Base-by-base conservation (phyloP, 345 rosid species). In the Melastoma malabathricum region DNA sequence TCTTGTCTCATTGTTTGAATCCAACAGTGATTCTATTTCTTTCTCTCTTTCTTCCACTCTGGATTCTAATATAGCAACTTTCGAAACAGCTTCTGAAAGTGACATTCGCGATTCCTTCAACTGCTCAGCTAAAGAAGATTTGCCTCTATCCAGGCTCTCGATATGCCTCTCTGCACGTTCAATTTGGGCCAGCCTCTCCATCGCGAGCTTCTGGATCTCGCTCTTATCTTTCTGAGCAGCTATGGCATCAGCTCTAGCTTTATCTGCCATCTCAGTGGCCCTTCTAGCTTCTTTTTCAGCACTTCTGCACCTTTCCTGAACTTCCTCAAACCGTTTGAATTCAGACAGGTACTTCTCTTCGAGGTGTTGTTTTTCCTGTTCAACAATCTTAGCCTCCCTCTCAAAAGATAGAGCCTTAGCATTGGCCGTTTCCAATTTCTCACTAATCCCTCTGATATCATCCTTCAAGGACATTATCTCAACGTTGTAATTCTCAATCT, bases 31-130 rank as follows among this genome's bases (percentile, higher is more conserved):
- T 61, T 83, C 97, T n/a, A 93, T 88, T 72, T 93, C 97, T 70
- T 73, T 83, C 77, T 88, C 96, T 63, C 97, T 70, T 69, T 88
- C 95, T 64, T 78, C 89, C 15, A 93, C 99, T 67, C 92, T 85
- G 39, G 72, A 83, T 73, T 93, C 99, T 18, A 88, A 68, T 47
- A 76, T 54, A 38, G 75, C 52, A 43, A 88, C 86, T 68, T 73
- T 85, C 1, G 88, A 76, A 46, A 67, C 68, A 46, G 97, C 94
- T 5, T 81, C 84, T 73, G 64, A 70, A 68, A 88, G 97, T 31
- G 83, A 85, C 6, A 47, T 52, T 7, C 78, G 89, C 44, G 82
- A 60, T 46, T 77, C 78, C 46, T 74, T 68, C 53, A 93, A 31
- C 55, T 81, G 87, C 55, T 75, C 78, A 6, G 71, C 75, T 64